These are phyloP conservation scores for Lachnellula suecica DNA, from an alignment of 2,329 filamentous ascomycete genomes.

Conservation along the genomic window DNA sequence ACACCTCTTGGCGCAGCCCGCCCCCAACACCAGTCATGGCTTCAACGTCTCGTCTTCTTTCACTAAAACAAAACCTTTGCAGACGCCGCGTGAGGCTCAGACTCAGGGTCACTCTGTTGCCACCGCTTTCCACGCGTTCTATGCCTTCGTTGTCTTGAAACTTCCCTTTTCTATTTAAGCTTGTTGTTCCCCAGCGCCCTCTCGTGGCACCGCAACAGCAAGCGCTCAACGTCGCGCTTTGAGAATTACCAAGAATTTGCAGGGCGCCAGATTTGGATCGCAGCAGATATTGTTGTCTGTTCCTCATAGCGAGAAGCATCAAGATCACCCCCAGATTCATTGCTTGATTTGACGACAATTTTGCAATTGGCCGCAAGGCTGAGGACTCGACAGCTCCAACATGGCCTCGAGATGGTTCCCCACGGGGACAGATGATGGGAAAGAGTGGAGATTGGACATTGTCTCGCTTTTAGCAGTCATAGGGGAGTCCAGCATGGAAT, in stretches of 20 bases:
- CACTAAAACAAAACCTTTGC: background rate
- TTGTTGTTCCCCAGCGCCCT: background rate
- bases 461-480: slow-evolving; percentile 63
- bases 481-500: slow-evolving; percentile 57
- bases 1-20: background rate
- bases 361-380: background rate
- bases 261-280: background rate
- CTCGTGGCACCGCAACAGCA: background rate
- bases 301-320: too few species aligned
- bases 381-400: background rate
- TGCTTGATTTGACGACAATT: background rate
- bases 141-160: background rate
- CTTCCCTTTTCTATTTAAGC: background rate
- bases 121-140: background rate
- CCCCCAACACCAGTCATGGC: background rate
- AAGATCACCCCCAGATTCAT: too few species aligned
- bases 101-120: background rate
- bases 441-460: slow-evolving; percentile 57
- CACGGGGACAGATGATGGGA: slow-evolving; percentile 34
- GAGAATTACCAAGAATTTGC: background rate
- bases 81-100: background rate
- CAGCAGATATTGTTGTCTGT: background rate
- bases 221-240: background rate
- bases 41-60: background rate
- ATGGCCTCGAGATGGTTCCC: slow-evolving; percentile 42